Percentiles rank a stretch among this genome's conserved stretches.
phyloP scores from a whole-genome alignment of 225 moss, liverwort and hornwort genomes.

The Pleurozium schreberi region DNA sequence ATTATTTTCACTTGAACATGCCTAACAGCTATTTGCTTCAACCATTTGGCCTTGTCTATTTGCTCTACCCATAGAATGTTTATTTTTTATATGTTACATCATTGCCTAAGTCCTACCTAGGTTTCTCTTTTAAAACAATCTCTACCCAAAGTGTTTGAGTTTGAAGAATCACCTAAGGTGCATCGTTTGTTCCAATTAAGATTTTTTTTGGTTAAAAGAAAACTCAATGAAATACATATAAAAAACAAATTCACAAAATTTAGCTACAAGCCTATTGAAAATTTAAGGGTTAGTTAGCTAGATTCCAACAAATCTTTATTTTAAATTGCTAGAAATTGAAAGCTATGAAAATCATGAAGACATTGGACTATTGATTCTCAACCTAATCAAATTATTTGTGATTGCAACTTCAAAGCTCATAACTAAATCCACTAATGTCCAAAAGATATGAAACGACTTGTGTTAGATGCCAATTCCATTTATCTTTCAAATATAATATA shows the following conservation, averaged over 20 bases:
- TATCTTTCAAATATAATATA: not conserved
- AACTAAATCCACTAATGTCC: accelerated
- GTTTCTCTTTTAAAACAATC: not conserved
- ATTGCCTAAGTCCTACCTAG: no score
- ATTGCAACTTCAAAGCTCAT: not conserved
- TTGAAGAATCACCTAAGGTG: not conserved
- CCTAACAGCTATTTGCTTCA: not conserved
- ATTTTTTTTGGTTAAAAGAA: accelerated
- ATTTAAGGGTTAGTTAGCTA: not conserved
- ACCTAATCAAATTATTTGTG: no score
- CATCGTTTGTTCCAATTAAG: not conserved
- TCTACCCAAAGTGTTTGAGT: not conserved
- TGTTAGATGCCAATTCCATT: not conserved
- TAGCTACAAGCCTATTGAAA: not conserved
- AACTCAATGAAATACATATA: not conserved
- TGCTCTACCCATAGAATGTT: not conserved
- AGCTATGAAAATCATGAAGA: not conserved
- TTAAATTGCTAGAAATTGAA: not conserved
- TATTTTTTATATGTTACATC: not conserved
- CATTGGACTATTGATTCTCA: no score
- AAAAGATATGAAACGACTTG: not conserved
- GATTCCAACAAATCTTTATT: not conserved
- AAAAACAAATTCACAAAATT: no score
- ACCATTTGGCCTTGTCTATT: not conserved
- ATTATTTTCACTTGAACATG: not conserved